A percentile compares a stretch with the other conserved stretches of the same genome.
These are phyloP conservation scores for Cladosporium austrohemisphaericum DNA, from an alignment of 2,329 filamentous ascomycete species.

Conservation along the genomic window DNA sequence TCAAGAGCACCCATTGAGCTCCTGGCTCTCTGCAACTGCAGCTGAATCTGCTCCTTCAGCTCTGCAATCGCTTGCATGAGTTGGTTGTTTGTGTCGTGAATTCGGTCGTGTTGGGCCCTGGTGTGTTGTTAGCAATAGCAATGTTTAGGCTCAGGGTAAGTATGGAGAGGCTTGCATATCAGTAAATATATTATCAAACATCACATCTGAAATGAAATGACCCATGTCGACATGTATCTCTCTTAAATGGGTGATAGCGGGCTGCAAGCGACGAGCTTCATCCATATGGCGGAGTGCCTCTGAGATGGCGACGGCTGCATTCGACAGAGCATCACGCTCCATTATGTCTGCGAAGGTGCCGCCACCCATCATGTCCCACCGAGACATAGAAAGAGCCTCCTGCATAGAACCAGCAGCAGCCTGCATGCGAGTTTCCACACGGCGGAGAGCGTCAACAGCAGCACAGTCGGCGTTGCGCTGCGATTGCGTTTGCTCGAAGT, in stretches of 20 bases:
- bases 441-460: constrained; percentile 32
- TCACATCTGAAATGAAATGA: constrained; percentile 28
- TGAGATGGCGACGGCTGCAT: constrained; percentile 12
- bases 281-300: constrained; percentile 22
- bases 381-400: constrained; percentile 41
- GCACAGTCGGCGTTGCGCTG: constrained; percentile 41
- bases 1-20: constrained; percentile 18
- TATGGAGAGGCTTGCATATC: too few relatives aligned
- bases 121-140: too few relatives aligned
- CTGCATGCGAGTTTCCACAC: constrained; percentile 38
- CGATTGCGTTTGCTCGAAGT: constrained; percentile 38
- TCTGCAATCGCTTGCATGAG: constrained; percentile 22
- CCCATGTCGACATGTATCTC: constrained; percentile 29
- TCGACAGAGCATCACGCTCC: constrained; percentile 50
- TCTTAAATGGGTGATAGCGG: constrained; percentile 20
- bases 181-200: constrained; percentile 32
- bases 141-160: too few relatives aligned
- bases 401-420: constrained; percentile 39
- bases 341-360: constrained; percentile 50
- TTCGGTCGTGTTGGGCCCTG: constrained; percentile 28
- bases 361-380: constrained; percentile 50
- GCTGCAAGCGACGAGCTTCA: constrained; percentile 24
- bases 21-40: constrained; percentile 21
- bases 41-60: constrained; percentile 20
- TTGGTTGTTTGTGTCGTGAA: constrained; percentile 24